Percentiles rank a stretch among this genome's conserved stretches.
phyloP scores from a whole-genome alignment of 331 rosid species.

The Malus hybrid region DNA sequence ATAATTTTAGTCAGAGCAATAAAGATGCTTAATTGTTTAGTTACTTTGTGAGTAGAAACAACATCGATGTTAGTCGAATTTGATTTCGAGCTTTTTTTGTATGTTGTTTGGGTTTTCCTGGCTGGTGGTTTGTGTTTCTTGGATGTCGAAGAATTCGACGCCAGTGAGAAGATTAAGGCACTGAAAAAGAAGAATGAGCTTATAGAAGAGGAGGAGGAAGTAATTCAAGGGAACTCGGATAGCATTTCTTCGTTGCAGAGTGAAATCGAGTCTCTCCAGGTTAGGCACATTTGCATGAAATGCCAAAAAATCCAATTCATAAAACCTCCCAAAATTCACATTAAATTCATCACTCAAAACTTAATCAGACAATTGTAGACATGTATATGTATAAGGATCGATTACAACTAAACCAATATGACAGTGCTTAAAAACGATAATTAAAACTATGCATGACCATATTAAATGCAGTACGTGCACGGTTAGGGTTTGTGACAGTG shows the following conservation, averaged over 20 bases:
- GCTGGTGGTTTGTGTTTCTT: conserved; percentile 18
- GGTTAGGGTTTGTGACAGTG: no score
- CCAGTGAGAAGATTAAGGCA: conserved; percentile 43
- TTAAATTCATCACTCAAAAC: no score
- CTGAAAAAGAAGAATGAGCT: conserved; percentile 48
- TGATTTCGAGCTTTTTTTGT: not conserved
- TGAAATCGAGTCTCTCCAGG: conserved; percentile 79
- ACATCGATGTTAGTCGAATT: not conserved
- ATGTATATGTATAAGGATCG: no score
- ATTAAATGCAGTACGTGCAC: no score
- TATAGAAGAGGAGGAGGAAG: conserved; percentile 48
- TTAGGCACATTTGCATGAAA: conserved; percentile 15
- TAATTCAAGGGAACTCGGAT: conserved; percentile 38
- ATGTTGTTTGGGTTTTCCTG: not conserved
- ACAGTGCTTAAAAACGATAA: no score
- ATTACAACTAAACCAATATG: no score
- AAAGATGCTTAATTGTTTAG: no score
- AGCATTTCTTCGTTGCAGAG: conserved; percentile 47
- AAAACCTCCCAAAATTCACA: no score
- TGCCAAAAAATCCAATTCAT: not conserved
- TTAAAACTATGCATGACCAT: no score
- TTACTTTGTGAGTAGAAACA: not conserved
- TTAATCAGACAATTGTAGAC: no score
- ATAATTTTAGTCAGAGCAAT: no score
- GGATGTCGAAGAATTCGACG: conserved; percentile 42